Evolutionary conservation across 306 rosid genomes (phyloP).

Genomic region (Pterocarpus macrocarpus): DNA sequence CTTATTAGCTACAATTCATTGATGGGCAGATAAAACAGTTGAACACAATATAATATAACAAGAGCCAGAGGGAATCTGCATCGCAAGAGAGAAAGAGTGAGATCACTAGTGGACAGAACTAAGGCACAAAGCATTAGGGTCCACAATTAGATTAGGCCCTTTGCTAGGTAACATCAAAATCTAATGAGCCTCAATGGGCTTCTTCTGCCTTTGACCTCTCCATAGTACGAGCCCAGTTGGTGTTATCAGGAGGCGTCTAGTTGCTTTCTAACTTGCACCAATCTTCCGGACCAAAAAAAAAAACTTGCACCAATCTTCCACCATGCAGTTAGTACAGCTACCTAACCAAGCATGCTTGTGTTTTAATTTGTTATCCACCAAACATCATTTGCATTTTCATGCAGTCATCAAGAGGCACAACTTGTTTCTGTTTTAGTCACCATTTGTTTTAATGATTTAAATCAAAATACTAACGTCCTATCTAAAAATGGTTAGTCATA

Average conservation of each 20-base stretch:
- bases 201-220: neutral
- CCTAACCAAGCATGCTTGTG: constrained; percentile 40
- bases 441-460: neutral
- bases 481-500: no score
- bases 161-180: neutral
- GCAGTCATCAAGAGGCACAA: neutral
- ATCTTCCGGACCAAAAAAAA: constrained; percentile 1
- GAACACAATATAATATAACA: no score
- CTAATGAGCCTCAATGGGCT: constrained; percentile 24
- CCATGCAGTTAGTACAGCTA: neutral
- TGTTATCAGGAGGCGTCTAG: constrained; percentile 47
- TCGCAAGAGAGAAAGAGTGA: neutral
- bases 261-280: constrained; percentile 34
- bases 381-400: constrained; percentile 34
- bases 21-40: no score
- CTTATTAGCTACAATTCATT: no score
- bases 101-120: neutral
- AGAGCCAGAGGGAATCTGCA: no score
- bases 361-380: constrained; percentile 36
- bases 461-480: no score
- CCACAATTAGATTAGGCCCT: constrained; percentile 32
- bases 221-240: constrained; percentile 40
- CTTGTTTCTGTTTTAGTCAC: neutral
- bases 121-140: neutral
- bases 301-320: neutral